Base-by-base conservation (phyloP, 2,329 filamentous ascomycete genomes). In the Alternaria longipes region DNA sequence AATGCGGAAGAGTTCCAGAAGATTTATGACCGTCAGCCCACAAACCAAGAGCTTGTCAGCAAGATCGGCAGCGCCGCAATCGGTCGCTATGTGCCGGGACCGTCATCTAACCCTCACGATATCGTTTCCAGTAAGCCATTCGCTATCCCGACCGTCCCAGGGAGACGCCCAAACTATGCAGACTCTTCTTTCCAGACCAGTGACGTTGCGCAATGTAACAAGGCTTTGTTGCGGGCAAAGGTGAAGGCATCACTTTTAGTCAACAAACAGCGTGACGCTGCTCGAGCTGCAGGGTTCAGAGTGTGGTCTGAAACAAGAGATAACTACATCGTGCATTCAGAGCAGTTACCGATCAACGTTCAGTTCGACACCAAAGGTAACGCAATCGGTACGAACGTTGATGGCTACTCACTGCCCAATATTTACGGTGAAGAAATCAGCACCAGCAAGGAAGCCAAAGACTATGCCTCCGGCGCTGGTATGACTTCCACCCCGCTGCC, bases 151-250 rank as follows among this genome's bases (percentile, higher is more conserved):
- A 11, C 5, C 8, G 24, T 26, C 2, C 5, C 8, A 12, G 12
- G 41, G 24, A 1, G 8, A 3, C 20, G 6, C 11, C 24, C 8
- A 2, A 34, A 14, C 0, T 64, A 59, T 9, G 8, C 22, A 9
- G 51, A 64, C 9, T 58, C 64, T 9, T 60, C 56, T 0, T 73
- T 72, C 41, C 71, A 74, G 47, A 70, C 61, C 12, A 40, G 44
- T 28, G 42, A 45, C 1, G 34, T 38, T 14, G 16, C 34, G 3
- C 14, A 36, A 7, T 55, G 55, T 8, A 60, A 52, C 2, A 45
- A 34, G 3, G 55, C 62, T 4, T 44, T 73, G 3, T 26, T 49
- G 6, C 62, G 53, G 28, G 64, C 67, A 8, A 71, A 71, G 28
- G 46, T 41, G 14, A 68, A 66, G 42, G 65, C 65, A 8, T 49